phyloP scores from a whole-genome alignment of 2,329 filamentous ascomycete genomes.

The Didymella keratinophila region DNA sequence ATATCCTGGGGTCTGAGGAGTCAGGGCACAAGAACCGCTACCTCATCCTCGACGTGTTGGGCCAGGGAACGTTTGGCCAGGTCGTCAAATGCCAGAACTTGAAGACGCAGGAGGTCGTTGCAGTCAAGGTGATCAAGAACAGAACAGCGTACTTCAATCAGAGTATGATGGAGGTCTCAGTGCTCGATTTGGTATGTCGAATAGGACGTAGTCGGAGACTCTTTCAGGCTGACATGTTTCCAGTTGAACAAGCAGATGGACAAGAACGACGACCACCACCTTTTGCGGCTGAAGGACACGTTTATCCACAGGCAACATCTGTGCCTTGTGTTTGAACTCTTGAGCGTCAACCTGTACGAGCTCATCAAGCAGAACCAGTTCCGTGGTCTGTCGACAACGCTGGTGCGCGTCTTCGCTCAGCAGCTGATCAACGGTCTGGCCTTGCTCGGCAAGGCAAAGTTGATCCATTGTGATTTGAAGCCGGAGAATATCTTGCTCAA shows the following conservation, averaged over 20 bases:
- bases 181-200: conserved; percentile 81
- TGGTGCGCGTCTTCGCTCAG: conserved; percentile 96
- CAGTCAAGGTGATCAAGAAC: conserved; percentile 99
- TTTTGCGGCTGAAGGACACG: conserved; percentile 92
- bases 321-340: conserved; percentile 92
- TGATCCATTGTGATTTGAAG: conserved; percentile 98
- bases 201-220: conserved; percentile 35
- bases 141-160: conserved; percentile 99
- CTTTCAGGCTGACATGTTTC: conserved; percentile 19
- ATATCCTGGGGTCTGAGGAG: conserved; percentile 96
- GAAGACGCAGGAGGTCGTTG: conserved; percentile 97
- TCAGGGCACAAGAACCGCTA: conserved; percentile 99
- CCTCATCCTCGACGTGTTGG: conserved; percentile 93
- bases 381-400: conserved; percentile 92
- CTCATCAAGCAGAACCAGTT: conserved; percentile 99
- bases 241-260: conserved; percentile 97
- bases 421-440: conserved; percentile 92
- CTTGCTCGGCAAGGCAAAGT: conserved; percentile 90
- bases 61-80: conserved; percentile 97
- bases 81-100: conserved; percentile 99
- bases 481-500: conserved; percentile 98
- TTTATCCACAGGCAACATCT: conserved; percentile 98
- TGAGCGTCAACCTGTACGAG: conserved; percentile 98
- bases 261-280: conserved; percentile 98
- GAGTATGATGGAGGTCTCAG: conserved; percentile 99